These are phyloP conservation scores for Penicillium concentricum DNA, from an alignment of 2,329 filamentous ascomycete genomes.

Conservation along the genomic window DNA sequence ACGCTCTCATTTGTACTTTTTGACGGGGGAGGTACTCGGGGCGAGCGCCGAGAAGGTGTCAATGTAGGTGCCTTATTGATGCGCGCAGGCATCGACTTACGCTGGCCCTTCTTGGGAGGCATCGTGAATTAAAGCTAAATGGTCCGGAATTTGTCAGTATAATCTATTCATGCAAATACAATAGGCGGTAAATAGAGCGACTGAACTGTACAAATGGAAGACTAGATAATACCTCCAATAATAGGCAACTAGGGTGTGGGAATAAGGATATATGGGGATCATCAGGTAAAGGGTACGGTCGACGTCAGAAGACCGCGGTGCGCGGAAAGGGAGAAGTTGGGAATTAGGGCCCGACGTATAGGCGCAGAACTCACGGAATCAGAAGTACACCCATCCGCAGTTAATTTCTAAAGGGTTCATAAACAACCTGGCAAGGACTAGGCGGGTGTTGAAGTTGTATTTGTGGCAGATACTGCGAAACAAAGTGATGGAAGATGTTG, in stretches of 20 bases:
- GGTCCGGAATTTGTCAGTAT: conserved; percentile 7
- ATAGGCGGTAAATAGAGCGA: background rate
- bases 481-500: conserved; percentile 11
- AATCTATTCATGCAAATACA: background rate
- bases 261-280: conserved; percentile 1
- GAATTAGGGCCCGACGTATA: conserved; percentile 13
- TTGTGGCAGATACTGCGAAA: conserved; percentile 1
- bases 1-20: conserved; percentile 6
- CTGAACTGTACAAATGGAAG: background rate
- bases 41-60: conserved; percentile 20
- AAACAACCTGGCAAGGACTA: background rate
- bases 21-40: conserved; percentile 10
- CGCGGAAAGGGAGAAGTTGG: conserved; percentile 15
- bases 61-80: conserved; percentile 12
- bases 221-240: background rate
- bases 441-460: background rate
- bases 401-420: background rate
- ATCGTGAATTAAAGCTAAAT: conserved; percentile 14
- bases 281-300: background rate
- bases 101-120: conserved; percentile 20
- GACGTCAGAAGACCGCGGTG: conserved; percentile 20
- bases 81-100: conserved; percentile 20
- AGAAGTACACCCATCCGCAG: conserved; percentile 3
- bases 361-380: conserved; percentile 9
- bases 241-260: background rate